Evolutionary conservation across 2,329 filamentous ascomycete species (phyloP).

Genomic region (Phyllachora maydis): DNA sequence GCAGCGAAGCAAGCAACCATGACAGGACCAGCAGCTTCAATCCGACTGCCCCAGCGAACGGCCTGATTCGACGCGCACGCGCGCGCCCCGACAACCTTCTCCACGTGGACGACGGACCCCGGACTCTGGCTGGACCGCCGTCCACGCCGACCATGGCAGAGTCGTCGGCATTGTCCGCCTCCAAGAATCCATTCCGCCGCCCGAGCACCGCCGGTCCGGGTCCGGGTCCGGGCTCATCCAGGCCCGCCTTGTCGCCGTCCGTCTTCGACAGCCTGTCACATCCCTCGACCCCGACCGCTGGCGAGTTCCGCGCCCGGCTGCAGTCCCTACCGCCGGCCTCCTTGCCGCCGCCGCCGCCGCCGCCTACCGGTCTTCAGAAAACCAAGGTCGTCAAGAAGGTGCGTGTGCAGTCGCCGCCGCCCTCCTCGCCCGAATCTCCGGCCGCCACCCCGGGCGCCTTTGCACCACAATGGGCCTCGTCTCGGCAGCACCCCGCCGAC

Average conservation of each 20-base stretch:
- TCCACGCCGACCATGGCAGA: slow-evolving; percentile 14
- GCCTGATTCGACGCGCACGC: slow-evolving; percentile 5
- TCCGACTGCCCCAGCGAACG: too few relatives aligned
- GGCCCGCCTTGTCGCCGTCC: slow-evolving; percentile 3
- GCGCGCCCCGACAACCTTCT: neutral
- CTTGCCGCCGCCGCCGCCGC: slow-evolving; percentile 13
- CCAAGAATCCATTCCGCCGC: slow-evolving; percentile 33
- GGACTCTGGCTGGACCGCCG: too few relatives aligned
- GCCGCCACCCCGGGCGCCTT: slow-evolving; percentile 13
- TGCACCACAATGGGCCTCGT: too few relatives aligned
- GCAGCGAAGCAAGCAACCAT: too few relatives aligned
- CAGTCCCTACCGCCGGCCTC: slow-evolving; percentile 11
- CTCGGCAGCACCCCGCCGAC: slow-evolving; percentile 7
- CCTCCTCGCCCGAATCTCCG: slow-evolving; percentile 35
- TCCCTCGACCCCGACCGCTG: slow-evolving; percentile 9
- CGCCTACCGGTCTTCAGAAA: slow-evolving; percentile 14
- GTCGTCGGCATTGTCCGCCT: slow-evolving; percentile 11
- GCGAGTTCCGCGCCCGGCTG: slow-evolving; percentile 11
- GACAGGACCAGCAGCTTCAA: too few relatives aligned
- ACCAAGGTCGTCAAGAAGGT: slow-evolving; percentile 44
- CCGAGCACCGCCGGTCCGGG: slow-evolving; percentile 11
- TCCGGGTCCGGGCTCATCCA: slow-evolving; percentile 6
- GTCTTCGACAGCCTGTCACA: slow-evolving; percentile 5
- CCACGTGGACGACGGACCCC: slow-evolving; percentile 1
- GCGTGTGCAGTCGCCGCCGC: slow-evolving; percentile 42